Evolutionary conservation across 2,329 filamentous ascomycete genomes (phyloP).

Genomic region (Drechslerella dactyloides): DNA sequence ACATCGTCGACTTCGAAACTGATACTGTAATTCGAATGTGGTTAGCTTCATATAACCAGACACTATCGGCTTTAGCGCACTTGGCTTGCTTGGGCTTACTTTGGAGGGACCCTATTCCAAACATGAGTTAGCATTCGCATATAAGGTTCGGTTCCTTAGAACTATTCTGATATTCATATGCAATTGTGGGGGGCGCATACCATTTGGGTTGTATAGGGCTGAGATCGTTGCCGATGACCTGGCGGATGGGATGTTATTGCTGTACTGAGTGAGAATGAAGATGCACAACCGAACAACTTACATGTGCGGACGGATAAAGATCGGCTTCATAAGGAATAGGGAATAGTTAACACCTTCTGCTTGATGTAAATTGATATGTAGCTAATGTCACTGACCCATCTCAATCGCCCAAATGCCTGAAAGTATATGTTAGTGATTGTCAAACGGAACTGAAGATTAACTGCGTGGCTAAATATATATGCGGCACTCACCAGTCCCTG

Average conservation of each 20-base stretch:
- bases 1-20: conserved; percentile 54
- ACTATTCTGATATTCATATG: not conserved
- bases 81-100: conserved; percentile 8
- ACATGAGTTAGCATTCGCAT: not conserved
- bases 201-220: conserved; percentile 54
- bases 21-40: conserved; percentile 24
- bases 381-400: conserved; percentile 44
- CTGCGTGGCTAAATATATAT: not conserved
- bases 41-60: conserved; percentile 3
- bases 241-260: not conserved
- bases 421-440: conserved; percentile 9
- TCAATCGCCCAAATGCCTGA: conserved; percentile 56
- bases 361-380: not conserved
- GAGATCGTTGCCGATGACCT: conserved; percentile 55
- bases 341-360: not conserved
- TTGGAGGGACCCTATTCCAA: conserved; percentile 19
- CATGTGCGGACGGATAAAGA: conserved; percentile 53
- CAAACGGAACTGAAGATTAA: not conserved
- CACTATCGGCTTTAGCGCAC: not conserved
- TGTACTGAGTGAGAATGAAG: not conserved
- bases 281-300: conserved; percentile 18
- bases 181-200: conserved; percentile 7
- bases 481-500: conserved; percentile 59
- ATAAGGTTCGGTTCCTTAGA: not conserved
- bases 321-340: conserved; percentile 50